Evolutionary conservation across 2,329 filamentous ascomycete species (phyloP).

Genomic region (Xylaria sp.): DNA sequence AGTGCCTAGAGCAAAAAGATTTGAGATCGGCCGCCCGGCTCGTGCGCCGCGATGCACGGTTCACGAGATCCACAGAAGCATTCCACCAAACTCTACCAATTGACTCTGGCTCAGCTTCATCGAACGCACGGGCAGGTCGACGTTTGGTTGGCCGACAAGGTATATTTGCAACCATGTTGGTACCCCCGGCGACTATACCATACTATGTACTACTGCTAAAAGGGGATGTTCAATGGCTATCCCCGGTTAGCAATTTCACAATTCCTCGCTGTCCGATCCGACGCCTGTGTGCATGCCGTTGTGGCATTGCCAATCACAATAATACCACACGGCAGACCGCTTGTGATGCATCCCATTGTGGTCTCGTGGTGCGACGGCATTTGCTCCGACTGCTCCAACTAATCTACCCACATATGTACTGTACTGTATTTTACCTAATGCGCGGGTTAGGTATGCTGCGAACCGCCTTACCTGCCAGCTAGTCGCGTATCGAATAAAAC

Average conservation of each 20-base stretch:
- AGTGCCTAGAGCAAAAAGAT: neutral
- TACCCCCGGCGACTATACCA: neutral
- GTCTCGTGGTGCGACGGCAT: neutral
- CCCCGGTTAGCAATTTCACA: conserved; percentile 15
- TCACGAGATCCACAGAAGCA: too few species aligned
- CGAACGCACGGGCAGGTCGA: too few species aligned
- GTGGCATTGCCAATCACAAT: conserved; percentile 11
- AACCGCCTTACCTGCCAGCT: neutral
- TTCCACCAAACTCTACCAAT: too few species aligned
- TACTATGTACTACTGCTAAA: neutral
- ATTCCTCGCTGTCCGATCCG: conserved; percentile 13
- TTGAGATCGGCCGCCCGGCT: conserved; percentile 1
- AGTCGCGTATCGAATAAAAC: conserved; percentile 4
- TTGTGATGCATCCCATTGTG: neutral
- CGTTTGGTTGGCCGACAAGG: neutral
- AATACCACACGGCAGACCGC: neutral
- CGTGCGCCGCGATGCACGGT: too few species aligned
- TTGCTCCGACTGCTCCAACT: too few species aligned
- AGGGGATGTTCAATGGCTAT: conserved; percentile 7
- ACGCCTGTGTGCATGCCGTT: neutral
- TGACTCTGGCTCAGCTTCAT: too few species aligned
- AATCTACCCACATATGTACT: too few species aligned
- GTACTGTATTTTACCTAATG: neutral
- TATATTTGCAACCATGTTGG: neutral
- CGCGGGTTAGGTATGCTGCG: conserved; percentile 8